Conservation (phyloP, 1,139 yeast genomes). For the Pichia sorboxylosa region DNA sequence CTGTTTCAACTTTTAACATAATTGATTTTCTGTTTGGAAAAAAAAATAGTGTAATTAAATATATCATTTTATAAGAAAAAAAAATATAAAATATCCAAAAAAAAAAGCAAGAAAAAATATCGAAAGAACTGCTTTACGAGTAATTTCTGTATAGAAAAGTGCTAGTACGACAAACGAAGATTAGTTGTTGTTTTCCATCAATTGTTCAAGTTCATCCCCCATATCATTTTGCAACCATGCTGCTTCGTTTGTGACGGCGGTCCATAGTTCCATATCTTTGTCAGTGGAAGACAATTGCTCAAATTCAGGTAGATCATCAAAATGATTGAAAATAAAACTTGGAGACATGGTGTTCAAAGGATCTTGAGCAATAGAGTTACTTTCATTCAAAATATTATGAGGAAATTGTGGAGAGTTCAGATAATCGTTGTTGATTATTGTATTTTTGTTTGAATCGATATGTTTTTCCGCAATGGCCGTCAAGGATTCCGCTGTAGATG, state of each 20-base stretch:
- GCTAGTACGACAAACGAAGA: too few relatives aligned
- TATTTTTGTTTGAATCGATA: background rate
- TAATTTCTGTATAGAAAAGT: background rate
- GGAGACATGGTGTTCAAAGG: constrained; percentile 15
- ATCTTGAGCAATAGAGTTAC: background rate
- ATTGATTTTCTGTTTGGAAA: background rate
- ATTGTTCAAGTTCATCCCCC: constrained; percentile 9
- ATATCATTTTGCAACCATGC: constrained; percentile 39
- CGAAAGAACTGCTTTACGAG: too few relatives aligned
- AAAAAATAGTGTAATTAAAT: background rate
- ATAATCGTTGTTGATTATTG: background rate
- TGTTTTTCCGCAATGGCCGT: background rate
- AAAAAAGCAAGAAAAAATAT: background rate
- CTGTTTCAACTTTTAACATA: constrained; percentile 4
- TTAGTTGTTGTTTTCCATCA: constrained; percentile 6
- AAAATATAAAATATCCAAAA: constrained; percentile 1
- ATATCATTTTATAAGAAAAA: constrained; percentile 6
- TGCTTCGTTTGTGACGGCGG: constrained; percentile 63
- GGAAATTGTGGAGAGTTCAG: too few relatives aligned
- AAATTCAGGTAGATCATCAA: constrained; percentile 20
- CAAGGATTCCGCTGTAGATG: background rate
- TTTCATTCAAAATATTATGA: too few relatives aligned
- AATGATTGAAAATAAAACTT: constrained; percentile 17
- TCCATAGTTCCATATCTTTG: constrained; percentile 58
- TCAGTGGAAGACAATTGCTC: constrained; percentile 20